Conservation (phyloP, 306 rosid species). For the Medicago lupulina region DNA sequence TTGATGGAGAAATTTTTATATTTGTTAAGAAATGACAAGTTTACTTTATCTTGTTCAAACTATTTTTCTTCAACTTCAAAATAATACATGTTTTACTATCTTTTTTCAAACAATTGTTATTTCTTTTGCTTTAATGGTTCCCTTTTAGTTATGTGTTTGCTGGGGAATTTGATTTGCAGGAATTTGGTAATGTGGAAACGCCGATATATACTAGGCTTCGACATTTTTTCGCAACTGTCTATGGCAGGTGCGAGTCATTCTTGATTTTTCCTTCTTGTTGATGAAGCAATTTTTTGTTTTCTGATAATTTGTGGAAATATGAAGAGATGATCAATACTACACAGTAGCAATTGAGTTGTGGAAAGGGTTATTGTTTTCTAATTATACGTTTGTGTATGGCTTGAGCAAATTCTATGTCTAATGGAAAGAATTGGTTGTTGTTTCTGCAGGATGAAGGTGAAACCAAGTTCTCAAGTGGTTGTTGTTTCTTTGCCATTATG, state of each 20-base stretch:
- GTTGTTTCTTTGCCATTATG: conserved; percentile 81
- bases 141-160: neutral
- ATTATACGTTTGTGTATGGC: neutral
- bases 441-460: conserved; percentile 83
- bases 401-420: conserved; percentile 13
- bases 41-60: no score
- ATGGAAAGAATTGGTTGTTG: conserved; percentile 34
- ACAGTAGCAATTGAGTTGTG: neutral
- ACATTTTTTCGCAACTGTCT: conserved; percentile 72
- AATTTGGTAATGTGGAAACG: conserved; percentile 84
- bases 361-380: conserved; percentile 10
- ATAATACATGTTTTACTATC: neutral
- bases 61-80: neutral
- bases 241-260: conserved; percentile 60
- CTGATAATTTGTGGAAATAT: neutral
- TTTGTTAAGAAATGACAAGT: no score
- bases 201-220: conserved; percentile 82
- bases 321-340: neutral
- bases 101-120: neutral
- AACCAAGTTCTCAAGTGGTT: conserved; percentile 65
- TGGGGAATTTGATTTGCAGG: conserved; percentile 59
- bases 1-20: no score
- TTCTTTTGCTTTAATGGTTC: neutral
- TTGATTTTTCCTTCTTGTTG: no score
- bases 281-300: neutral